phyloP scores from a whole-genome alignment of 345 rosid genomes.

The Anastatica hierochuntica region DNA sequence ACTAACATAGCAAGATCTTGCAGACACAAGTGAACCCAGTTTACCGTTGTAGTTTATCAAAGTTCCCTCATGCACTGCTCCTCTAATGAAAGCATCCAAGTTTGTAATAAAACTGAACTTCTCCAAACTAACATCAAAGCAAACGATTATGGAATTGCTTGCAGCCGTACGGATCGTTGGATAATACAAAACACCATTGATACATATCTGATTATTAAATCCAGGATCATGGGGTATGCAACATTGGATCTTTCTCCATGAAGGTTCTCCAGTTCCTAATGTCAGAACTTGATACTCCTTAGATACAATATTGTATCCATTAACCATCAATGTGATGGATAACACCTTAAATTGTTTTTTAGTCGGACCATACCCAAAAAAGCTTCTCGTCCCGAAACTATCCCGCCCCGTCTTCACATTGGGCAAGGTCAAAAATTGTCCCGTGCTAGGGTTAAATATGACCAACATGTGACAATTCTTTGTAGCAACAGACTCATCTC shows the following conservation, averaged over 20 bases:
- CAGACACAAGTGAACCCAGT: neutral
- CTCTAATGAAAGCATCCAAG: neutral
- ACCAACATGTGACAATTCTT: too few relatives aligned
- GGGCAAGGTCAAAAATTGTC: too few relatives aligned
- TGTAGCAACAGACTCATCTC: too few relatives aligned
- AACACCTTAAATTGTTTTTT: neutral
- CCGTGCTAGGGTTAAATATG: too few relatives aligned
- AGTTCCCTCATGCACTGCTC: neutral
- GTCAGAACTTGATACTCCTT: neutral
- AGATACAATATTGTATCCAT: neutral
- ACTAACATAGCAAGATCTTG: too few relatives aligned
- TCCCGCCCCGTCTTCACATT: too few relatives aligned
- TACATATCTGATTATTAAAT: neutral
- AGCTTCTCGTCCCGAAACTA: too few relatives aligned
- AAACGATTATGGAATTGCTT: neutral
- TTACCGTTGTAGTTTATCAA: neutral
- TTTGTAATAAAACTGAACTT: neutral
- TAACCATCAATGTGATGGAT: neutral
- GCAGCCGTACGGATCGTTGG: neutral
- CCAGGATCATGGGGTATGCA: neutral
- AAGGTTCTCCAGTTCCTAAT: neutral
- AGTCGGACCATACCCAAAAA: too few relatives aligned
- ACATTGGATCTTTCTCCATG: neutral
- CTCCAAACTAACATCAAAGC: neutral
- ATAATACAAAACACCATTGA: neutral